phyloP scores from a whole-genome alignment of 305 asterid species.

The Coffea humblotiana region DNA sequence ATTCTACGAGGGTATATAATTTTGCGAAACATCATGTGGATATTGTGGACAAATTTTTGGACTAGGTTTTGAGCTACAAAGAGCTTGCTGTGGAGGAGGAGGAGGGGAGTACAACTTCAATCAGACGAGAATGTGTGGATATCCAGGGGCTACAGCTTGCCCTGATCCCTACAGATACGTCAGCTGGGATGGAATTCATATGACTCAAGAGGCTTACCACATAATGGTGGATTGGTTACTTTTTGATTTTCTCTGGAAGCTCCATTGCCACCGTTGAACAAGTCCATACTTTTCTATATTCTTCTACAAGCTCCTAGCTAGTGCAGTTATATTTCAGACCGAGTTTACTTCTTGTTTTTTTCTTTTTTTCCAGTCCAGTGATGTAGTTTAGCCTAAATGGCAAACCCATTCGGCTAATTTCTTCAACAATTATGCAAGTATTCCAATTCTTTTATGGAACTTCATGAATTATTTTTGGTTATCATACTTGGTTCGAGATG shows the following conservation, averaged over 20 bases:
- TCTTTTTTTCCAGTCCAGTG: neutral
- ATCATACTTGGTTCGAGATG: too few relatives aligned
- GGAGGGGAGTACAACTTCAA: constrained; percentile 26
- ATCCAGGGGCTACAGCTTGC: neutral
- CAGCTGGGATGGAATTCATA: neutral
- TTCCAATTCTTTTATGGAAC: too few relatives aligned
- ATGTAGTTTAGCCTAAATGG: neutral
- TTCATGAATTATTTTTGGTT: too few relatives aligned
- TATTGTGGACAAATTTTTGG: neutral
- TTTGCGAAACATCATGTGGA: neutral
- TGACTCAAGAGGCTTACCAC: neutral
- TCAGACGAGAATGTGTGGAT: neutral
- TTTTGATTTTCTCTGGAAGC: too few relatives aligned
- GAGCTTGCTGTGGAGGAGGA: constrained; percentile 21
- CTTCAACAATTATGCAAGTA: neutral
- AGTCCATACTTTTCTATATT: neutral
- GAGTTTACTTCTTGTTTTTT: too few relatives aligned
- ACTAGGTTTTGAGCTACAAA: constrained; percentile 23
- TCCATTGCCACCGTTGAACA: neutral
- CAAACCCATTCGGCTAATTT: neutral
- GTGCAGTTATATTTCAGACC: too few relatives aligned
- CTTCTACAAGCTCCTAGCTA: too few relatives aligned
- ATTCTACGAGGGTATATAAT: neutral
- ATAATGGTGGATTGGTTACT: neutral
- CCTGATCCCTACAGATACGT: neutral